These are phyloP conservation scores for Fonsecaea nubica DNA, from an alignment of 2,329 filamentous ascomycete genomes.

Conservation along the genomic window DNA sequence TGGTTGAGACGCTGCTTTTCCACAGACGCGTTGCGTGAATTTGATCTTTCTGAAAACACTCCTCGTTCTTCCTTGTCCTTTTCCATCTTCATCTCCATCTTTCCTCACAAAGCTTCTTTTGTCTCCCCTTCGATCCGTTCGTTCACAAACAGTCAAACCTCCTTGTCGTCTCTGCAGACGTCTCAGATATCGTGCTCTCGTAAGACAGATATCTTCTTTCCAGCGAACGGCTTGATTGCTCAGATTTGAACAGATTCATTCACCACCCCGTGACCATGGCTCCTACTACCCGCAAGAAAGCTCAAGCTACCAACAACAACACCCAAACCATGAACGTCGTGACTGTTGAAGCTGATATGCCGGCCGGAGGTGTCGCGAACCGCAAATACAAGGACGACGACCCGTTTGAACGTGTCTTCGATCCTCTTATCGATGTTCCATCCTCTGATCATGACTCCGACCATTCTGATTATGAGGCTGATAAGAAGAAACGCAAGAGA, in stretches of 20 bases:
- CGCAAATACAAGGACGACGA: conserved; percentile 19
- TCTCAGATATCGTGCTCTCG: not conserved
- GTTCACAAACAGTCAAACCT: not conserved
- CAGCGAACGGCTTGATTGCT: not conserved
- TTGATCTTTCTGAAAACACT: not conserved
- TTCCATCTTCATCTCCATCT: not conserved
- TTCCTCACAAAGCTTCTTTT: not conserved
- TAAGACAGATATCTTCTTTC: conserved; percentile 7
- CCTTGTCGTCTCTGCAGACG: not conserved
- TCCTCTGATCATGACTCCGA: conserved; percentile 24
- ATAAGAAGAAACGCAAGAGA: conserved; percentile 22
- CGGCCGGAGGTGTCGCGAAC: not conserved
- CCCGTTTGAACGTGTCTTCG: conserved; percentile 17
- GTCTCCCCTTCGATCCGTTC: not conserved
- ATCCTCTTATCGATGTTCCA: not conserved
- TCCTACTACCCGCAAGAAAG: conserved; percentile 22
- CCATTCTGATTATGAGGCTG: conserved; percentile 20
- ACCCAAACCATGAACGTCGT: not conserved
- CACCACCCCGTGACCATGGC: conserved; percentile 11
- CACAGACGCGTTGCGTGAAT: not conserved
- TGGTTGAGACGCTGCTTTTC: not conserved
- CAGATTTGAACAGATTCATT: conserved; percentile 7
- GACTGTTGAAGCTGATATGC: not conserved
- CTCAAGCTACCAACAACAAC: not conserved
- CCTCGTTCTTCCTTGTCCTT: not conserved